Percentiles rank a stretch among this genome's conserved stretches.
phyloP scores from a whole-genome alignment of 2,329 filamentous ascomycete species.

The Chaetomiaceae sp. region DNA sequence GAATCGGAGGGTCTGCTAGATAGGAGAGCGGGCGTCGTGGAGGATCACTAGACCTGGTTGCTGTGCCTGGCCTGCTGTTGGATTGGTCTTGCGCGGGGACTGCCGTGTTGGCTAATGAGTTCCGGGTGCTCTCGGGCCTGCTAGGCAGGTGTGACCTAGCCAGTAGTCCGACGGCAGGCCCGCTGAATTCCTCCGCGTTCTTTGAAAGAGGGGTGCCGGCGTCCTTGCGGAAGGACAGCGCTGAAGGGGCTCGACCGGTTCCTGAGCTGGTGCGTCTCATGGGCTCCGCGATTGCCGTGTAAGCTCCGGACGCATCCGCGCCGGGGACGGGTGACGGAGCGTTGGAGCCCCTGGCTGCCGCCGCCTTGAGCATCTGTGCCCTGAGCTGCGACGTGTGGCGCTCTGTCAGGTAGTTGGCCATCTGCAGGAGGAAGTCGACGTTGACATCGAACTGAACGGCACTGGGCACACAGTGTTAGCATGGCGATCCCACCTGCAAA shows the following conservation, averaged over 20 bases:
- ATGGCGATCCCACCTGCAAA: background rate
- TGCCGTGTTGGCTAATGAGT: constrained; percentile 42
- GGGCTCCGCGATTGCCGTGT: constrained; percentile 35
- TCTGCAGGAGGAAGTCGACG: constrained; percentile 81
- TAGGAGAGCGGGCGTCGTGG: constrained; percentile 22
- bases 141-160: constrained; percentile 32
- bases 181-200: constrained; percentile 32
- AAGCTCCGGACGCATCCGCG: constrained; percentile 35
- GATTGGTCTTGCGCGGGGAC: constrained; percentile 31
- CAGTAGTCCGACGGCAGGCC: constrained; percentile 37
- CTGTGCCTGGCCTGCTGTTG: constrained; percentile 18
- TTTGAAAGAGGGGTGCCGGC: constrained; percentile 40
- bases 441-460: constrained; percentile 76
- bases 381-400: constrained; percentile 83
- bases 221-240: constrained; percentile 53
- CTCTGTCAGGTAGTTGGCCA: constrained; percentile 91
- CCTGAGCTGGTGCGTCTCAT: constrained; percentile 48
- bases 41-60: constrained; percentile 27
- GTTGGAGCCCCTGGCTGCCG: constrained; percentile 48
- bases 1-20: constrained; percentile 28
- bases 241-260: constrained; percentile 43
- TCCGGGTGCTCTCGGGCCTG: constrained; percentile 42
- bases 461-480: constrained; percentile 36
- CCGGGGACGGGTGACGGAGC: constrained; percentile 53
- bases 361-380: constrained; percentile 72